phyloP scores from a whole-genome alignment of 108 stramenopile species.

The Nitzschia sp. region DNA sequence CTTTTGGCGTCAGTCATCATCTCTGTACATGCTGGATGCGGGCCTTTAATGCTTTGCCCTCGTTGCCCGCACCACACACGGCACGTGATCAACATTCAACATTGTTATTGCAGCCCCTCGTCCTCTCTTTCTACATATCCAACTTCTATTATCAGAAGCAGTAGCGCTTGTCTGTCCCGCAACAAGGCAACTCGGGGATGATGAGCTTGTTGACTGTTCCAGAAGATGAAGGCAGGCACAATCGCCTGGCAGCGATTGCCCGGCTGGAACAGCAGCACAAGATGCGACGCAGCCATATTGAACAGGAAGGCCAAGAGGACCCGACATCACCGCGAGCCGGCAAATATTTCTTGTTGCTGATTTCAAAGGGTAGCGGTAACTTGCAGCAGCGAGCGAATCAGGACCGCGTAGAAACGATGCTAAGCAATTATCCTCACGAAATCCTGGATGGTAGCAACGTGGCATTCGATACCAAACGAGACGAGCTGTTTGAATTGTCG shows the following conservation, averaged over 20 bases:
- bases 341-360: conserved; percentile 5
- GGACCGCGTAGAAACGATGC: conserved; percentile 8
- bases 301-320: neutral
- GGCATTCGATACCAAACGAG: conserved; percentile 28
- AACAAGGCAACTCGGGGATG: neutral
- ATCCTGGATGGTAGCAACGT: conserved; percentile 58
- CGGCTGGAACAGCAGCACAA: conserved; percentile 11
- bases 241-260: conserved; percentile 14
- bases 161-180: too few relatives aligned
- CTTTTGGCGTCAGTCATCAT: too few relatives aligned
- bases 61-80: too few relatives aligned
- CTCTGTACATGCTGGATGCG: too few relatives aligned
- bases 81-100: too few relatives aligned
- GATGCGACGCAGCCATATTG: neutral
- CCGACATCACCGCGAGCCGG: neutral
- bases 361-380: conserved; percentile 11
- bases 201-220: neutral
- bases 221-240: neutral
- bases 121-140: too few relatives aligned
- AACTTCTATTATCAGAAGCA: too few relatives aligned
- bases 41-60: too few relatives aligned
- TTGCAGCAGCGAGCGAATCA: conserved; percentile 9
- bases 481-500: conserved; percentile 55
- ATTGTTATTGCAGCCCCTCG: too few relatives aligned
- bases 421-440: neutral